These are phyloP conservation scores for Bauhinia variegata DNA, from an alignment of 306 rosid genomes.

Conservation along the genomic window DNA sequence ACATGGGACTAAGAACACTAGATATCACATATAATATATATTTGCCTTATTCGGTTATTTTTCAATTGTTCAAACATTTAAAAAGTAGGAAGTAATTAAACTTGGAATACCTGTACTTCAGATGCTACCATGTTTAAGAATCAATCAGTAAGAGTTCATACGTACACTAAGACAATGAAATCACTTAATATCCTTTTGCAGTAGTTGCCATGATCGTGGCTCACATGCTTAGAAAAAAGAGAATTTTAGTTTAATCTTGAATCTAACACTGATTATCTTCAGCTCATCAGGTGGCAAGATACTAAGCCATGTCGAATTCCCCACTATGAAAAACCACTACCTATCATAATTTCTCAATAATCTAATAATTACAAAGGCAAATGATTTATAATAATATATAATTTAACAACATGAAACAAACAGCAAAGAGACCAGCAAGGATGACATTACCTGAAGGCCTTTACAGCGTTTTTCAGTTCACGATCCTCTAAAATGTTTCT, in stretches of 20 bases:
- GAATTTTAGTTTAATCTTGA: not conserved
- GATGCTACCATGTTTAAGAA: not conserved
- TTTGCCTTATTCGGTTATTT: not conserved
- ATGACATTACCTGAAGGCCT: conserved; percentile 66
- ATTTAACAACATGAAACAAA: not conserved
- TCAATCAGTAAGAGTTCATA: not conserved
- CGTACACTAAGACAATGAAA: not conserved
- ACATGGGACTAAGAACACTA: not conserved
- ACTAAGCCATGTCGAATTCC: not conserved
- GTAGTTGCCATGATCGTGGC: not conserved
- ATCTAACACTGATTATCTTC: not conserved
- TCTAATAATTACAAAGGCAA: not conserved
- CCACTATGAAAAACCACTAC: conserved; percentile 2
- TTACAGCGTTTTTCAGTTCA: conserved; percentile 87
- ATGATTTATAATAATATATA: conserved; percentile 1
- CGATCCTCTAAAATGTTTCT: conserved; percentile 84
- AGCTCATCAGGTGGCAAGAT: no score
- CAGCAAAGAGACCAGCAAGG: conserved; percentile 11
- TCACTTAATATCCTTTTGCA: not conserved
- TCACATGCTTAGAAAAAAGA: not conserved
- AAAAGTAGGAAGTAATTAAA: conserved; percentile 5
- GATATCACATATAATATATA: not conserved
- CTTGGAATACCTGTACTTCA: not conserved
- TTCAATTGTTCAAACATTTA: conserved; percentile 7
- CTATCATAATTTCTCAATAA: conserved; percentile 1